Evolutionary conservation across 2,329 filamentous ascomycete genomes (phyloP), one percentile per base, ranked within the genome.

Genomic region (Blumeriella jaapii): DNA sequence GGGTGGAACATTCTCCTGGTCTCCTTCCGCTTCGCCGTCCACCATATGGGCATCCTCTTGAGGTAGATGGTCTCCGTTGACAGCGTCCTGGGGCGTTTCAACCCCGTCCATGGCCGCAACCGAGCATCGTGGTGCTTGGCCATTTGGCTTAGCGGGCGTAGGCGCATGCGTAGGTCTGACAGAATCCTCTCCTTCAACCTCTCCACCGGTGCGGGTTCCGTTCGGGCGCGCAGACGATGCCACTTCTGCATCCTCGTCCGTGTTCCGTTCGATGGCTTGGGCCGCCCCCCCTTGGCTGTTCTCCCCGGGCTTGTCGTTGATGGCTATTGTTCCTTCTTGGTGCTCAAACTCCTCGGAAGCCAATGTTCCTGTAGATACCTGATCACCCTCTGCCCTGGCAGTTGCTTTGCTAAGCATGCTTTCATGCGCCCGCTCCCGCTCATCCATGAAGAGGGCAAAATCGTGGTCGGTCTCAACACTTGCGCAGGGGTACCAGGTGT

Each of bases 401-500:
- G 38, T 27, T 2, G 14, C 32, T 28, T 52, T 55, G 26, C 39
- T 38, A 17, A 44, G 38, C 12, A 37, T 20, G 23, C 45, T 43
- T 15, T 26, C 41, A 19, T 46, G 45, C n/a, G 32, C 30, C 14
- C 41, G 39, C n/a, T 51, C 47, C n/a, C 41, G 38, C 16, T 52
- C 51, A 32, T 56, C 51, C 11, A 50, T 42, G 31, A 57, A 79
- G 2, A 76, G 55, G 22, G 69, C 62, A 35, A 65, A 58, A 47
- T 79, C 73, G 46, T 71, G 63, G 4, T 67, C 60, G 1, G 67
- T 67, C 23, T 75, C 59, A 59, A 78, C 69, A 45, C 64, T 60
- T 29, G 67, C 65, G 50, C 73, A 77, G 6, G 74, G 73, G 28
- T 69, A 67, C 74, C 75, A 79, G 10, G 72, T 74, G 43, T 77